Conservation (phyloP, 169 alveolate genomes). For the Plasmodium knowlesi region DNA sequence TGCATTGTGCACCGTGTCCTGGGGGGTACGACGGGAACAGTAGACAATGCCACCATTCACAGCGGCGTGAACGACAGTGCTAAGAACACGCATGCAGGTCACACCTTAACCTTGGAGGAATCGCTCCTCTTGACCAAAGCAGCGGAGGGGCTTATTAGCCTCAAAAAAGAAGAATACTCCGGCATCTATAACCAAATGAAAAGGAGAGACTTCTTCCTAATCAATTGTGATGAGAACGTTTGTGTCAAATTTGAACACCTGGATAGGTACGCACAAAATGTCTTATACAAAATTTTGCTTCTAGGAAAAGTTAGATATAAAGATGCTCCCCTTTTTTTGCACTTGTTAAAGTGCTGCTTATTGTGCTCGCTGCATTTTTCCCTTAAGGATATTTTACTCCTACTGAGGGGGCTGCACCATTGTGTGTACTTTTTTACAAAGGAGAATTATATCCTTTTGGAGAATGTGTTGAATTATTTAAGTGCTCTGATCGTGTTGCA, state of each 20-base stretch:
- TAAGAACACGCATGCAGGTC: not conserved
- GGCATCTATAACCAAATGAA: not conserved
- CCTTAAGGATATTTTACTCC: slow-evolving; percentile 19
- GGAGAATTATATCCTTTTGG: slow-evolving; percentile 48
- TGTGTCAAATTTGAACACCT: not conserved
- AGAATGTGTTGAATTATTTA: slow-evolving; percentile 30
- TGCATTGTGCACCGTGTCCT: not conserved
- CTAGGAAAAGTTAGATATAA: slow-evolving; percentile 35
- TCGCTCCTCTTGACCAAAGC: slow-evolving; percentile 29
- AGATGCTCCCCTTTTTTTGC: slow-evolving; percentile 18
- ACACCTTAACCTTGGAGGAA: not conserved
- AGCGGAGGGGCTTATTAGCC: not conserved
- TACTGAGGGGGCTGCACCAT: not conserved
- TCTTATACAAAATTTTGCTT: slow-evolving; percentile 10
- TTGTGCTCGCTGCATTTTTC: slow-evolving; percentile 20
- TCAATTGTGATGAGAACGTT: not conserved
- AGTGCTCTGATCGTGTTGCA: slow-evolving; percentile 14
- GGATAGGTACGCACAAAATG: slow-evolving; percentile 9
- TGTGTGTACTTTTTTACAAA: slow-evolving; percentile 27
- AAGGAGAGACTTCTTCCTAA: not conserved
- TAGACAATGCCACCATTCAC: not conserved
- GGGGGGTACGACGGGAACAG: not conserved
- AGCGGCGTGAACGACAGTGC: not conserved
- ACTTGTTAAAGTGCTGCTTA: slow-evolving; percentile 10
- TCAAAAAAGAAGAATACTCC: not conserved